Evolutionary conservation across 2,329 filamentous ascomycete genomes (phyloP).

Genomic region (Talaromyces sp.): DNA sequence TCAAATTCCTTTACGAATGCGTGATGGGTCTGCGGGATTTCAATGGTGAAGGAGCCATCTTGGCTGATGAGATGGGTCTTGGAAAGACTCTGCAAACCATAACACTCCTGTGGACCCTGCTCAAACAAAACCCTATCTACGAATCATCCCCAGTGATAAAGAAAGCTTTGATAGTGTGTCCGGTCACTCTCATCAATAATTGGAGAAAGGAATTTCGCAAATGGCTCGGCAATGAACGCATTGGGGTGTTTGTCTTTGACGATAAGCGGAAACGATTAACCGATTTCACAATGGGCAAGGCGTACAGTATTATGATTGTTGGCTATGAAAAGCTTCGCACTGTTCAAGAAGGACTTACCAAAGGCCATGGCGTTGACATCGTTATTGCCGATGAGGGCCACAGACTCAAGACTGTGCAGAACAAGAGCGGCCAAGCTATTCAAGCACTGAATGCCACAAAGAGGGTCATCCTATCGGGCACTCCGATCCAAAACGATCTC

Average conservation of each 20-base stretch:
- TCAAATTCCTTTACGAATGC: conserved; percentile 69
- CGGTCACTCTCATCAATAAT: conserved; percentile 67
- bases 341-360: conserved; percentile 62
- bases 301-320: conserved; percentile 68
- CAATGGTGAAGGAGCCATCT: conserved; percentile 64
- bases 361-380: conserved; percentile 62
- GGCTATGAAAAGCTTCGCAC: conserved; percentile 66
- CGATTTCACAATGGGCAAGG: conserved; percentile 64
- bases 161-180: conserved; percentile 69
- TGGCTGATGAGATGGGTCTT: conserved; percentile 72
- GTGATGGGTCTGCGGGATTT: conserved; percentile 67
- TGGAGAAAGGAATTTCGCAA: conserved; percentile 71
- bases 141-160: conserved; percentile 58
- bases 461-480: conserved; percentile 61
- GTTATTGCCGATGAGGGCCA: conserved; percentile 68
- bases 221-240: conserved; percentile 66
- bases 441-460: conserved; percentile 59
- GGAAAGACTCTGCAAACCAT: conserved; percentile 73
- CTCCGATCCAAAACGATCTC: conserved; percentile 65
- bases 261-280: conserved; percentile 57
- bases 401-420: conserved; percentile 63
- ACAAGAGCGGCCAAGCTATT: conserved; percentile 64
- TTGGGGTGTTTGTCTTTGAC: conserved; percentile 64
- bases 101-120: conserved; percentile 64
- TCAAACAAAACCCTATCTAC: conserved; percentile 67